Evolutionary conservation across 176 grass and related monocot species (phyloP).

Genomic region (Melocanna baccifera): DNA sequence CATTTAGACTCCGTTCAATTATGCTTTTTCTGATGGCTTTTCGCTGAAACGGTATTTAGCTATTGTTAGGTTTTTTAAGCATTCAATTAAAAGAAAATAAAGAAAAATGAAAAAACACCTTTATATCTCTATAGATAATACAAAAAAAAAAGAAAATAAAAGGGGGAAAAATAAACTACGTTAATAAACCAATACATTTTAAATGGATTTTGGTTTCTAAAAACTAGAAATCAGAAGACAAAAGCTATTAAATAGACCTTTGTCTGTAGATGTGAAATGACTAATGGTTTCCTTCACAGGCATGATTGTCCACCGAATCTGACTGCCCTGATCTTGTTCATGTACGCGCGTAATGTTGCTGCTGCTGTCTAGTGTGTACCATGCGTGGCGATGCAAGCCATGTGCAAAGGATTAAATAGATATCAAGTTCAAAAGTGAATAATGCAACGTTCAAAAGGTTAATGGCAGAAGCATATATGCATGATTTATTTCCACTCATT

Average conservation of each 20-base stretch:
- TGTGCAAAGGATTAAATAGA: conserved; percentile 32
- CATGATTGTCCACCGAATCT: background rate
- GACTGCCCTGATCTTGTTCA: conserved; percentile 13
- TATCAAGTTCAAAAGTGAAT: background rate
- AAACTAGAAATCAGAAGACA: too few relatives aligned
- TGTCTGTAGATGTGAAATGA: background rate
- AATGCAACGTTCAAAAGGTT: background rate
- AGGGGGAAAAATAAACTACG: too few relatives aligned
- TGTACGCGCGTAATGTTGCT: conserved; percentile 32
- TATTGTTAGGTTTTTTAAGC: too few relatives aligned
- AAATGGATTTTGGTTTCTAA: too few relatives aligned
- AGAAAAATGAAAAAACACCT: too few relatives aligned
- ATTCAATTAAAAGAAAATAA: too few relatives aligned
- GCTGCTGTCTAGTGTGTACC: conserved; percentile 17
- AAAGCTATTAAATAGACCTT: background rate
- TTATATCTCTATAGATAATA: too few relatives aligned
- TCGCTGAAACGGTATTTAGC: too few relatives aligned
- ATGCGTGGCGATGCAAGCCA: conserved; percentile 18
- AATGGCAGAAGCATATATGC: background rate
- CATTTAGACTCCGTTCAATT: background rate
- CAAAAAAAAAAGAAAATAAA: too few relatives aligned
- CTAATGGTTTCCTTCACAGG: background rate
- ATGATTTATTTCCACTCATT: background rate
- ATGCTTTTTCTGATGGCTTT: too few relatives aligned
- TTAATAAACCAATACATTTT: too few relatives aligned